Evolutionary conservation across 176 grass and related monocot genomes (phyloP), one percentile per base, ranked within the genome.

Genomic region (Oryza brachyantha): DNA sequence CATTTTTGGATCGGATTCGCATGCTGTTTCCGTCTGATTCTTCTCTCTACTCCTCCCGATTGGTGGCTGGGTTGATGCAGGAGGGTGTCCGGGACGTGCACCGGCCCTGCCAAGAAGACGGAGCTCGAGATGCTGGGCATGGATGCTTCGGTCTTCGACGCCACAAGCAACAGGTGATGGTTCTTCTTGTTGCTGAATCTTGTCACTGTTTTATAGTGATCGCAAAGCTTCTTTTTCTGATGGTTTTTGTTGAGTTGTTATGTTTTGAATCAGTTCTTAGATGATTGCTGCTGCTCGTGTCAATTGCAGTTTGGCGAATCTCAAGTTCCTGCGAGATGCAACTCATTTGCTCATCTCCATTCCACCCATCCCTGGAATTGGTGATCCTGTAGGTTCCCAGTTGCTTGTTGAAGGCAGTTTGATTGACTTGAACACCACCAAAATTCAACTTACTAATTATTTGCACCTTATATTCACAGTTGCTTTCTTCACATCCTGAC

Each of bases 331-430:
- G 65, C 50, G 46, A 62, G 34, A 83, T 52, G 91, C 91, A 76
- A 87, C 84, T 54, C 94, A 93, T 57, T 70, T 97, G 34, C 88
- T 97, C 31, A 68, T 93, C 25, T 91, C 91, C 29, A 86, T 97
- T 42, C 94, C 94, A 60, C 91, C 94, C 58, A 42, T 91, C 48
- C 29, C 69, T 54, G 68, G 73, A 74, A 67, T 92, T 29, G 93
- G 93, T 84, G 94, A 92, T 86, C 89, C 91, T 92, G 87, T 97
- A 85, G 41, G 88, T 80, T 60, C 21, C 34, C 66, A 13, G 6
- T 62, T 57, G 36, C 28, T 77, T 11, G 10, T 38, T 84, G 9
- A 17, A 16, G 29, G 63, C n/a, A 58, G 13, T 34, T 72, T 64
- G 1, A 12, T 78, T 64, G 22, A 42, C 42, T 61, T 70, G 24